These are phyloP conservation scores for Sugiyamaella japonica DNA, from an alignment of 1,139 yeast genomes.

Conservation along the genomic window DNA sequence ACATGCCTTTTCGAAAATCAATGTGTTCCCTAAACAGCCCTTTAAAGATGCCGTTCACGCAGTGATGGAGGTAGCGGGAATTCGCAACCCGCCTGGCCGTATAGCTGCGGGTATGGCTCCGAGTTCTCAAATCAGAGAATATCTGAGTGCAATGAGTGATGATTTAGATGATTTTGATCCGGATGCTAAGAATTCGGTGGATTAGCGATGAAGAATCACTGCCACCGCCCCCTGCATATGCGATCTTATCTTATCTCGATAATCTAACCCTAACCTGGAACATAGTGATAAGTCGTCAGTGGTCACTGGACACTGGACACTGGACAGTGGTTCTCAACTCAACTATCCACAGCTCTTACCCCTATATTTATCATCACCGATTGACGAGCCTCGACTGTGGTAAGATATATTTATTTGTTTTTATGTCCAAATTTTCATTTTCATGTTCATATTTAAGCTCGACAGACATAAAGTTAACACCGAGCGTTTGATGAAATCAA, in stretches of 20 bases:
- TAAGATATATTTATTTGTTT: no score
- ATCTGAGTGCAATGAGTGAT: conserved; percentile 36
- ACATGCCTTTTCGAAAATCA: conserved; percentile 21
- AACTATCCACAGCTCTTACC: no score
- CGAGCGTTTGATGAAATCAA: no score
- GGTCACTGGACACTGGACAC: no score
- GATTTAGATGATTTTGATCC: conserved; percentile 37
- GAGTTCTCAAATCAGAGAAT: conserved; percentile 36
- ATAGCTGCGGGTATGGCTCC: conserved; percentile 37
- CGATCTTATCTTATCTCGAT: neutral
- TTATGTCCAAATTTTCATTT: no score
- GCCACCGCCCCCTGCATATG: neutral
- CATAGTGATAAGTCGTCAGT: no score
- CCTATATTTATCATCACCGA: no score
- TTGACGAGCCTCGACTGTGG: no score
- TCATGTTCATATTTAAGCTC: no score
- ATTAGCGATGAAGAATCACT: neutral
- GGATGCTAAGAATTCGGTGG: conserved; percentile 8
- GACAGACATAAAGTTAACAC: no score
- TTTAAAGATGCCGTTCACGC: conserved; percentile 33
- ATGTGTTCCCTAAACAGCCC: conserved; percentile 31
- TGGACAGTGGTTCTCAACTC: no score
- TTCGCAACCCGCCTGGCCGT: conserved; percentile 39
- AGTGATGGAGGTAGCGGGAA: conserved; percentile 37
- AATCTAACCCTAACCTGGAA: neutral